Evolutionary conservation across 1,284 basidiomycete species (phyloP).

Genomic region (Ganoderma boninense): DNA sequence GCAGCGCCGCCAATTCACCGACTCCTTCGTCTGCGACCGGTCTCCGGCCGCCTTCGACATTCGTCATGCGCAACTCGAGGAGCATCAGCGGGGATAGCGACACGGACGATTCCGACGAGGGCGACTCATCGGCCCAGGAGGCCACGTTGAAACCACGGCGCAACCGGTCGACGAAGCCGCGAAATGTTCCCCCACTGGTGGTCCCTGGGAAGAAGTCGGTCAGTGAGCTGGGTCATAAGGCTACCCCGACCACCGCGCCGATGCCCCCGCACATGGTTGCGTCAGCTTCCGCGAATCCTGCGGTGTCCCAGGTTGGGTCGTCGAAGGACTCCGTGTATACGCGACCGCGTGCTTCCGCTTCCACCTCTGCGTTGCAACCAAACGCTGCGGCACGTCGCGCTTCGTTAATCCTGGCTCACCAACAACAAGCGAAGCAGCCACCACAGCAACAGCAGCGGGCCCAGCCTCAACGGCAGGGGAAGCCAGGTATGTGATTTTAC

Average conservation of each 20-base stretch:
- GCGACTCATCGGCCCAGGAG: slow-evolving; percentile 45
- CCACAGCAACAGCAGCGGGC: slow-evolving; percentile 16
- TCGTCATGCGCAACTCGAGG: slow-evolving; percentile 26
- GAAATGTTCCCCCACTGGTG: slow-evolving; percentile 26
- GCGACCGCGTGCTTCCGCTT: slow-evolving; percentile 41
- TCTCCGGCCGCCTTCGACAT: slow-evolving; percentile 30
- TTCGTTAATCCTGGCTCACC: slow-evolving; percentile 40
- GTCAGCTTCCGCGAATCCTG: slow-evolving; percentile 25
- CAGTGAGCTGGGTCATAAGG: slow-evolving; percentile 43
- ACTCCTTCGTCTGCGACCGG: slow-evolving; percentile 52
- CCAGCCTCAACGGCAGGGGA: slow-evolving; percentile 11
- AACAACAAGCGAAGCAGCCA: slow-evolving; percentile 19
- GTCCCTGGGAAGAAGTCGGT: slow-evolving; percentile 29
- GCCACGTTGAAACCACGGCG: slow-evolving; percentile 44
- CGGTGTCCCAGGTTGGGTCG: slow-evolving; percentile 16
- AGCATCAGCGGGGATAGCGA: slow-evolving; percentile 29
- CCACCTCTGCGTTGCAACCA: slow-evolving; percentile 51
- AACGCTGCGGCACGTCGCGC: slow-evolving; percentile 48
- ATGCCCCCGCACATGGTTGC: slow-evolving; percentile 32
- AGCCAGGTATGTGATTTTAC: slow-evolving; percentile 24
- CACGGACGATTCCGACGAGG: slow-evolving; percentile 44
- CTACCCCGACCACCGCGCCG: slow-evolving; percentile 15
- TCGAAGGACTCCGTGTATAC: slow-evolving; percentile 30
- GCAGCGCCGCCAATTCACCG: slow-evolving; percentile 69
- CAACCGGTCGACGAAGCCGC: slow-evolving; percentile 45